Evolutionary conservation across 2,329 filamentous ascomycete species (phyloP), one percentile per base, ranked within the genome.

Genomic region (Neofusicoccum kwambonambiense): DNA sequence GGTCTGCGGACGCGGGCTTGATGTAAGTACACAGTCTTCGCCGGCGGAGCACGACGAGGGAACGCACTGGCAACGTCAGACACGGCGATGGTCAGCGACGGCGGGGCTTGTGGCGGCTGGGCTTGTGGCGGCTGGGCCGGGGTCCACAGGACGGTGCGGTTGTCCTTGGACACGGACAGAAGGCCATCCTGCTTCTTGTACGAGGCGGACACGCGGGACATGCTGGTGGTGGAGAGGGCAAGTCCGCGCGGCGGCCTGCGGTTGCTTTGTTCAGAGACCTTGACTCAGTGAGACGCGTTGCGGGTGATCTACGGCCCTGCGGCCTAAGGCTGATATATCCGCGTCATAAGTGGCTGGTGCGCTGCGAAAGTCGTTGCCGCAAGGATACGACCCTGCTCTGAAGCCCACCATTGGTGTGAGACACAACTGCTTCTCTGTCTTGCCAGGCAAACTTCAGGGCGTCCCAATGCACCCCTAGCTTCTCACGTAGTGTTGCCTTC

Each of bases 161-260:
- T 84, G 77, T 97, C 92, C 64, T 85, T 81, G 15, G 90, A 88
- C 70, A 98, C 83, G 31, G 87, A 86, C 72, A 99, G 81, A 67
- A 87, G 86, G 75, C 95, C 95, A 82, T 98, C 91, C 79, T 96
- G 95, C 83, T 98, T 99, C 81, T 97, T 98, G 84, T 95, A 98
- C 65, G 89, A 74, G 39, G 76, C 74, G 61, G 74, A 71, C 65
- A 74, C 75, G 68, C 72, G 70, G 62, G 74, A 73, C 76, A 78
- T 78, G 70, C 66, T 74, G 70, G 50, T 44, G 47, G 17, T 37
- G 44, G 62, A 37, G 51, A n/a, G 19, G 31, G 19, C 56, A 27
- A 60, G 42, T 60, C 56, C 56, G 56, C 56, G 42, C 56, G 56
- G 41, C 27, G 41, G 42, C 56, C 56, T 60, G 56, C 56, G 27